Conservation (phyloP, 2,329 filamentous ascomycete species). For the Pseudonectria buxi region DNA sequence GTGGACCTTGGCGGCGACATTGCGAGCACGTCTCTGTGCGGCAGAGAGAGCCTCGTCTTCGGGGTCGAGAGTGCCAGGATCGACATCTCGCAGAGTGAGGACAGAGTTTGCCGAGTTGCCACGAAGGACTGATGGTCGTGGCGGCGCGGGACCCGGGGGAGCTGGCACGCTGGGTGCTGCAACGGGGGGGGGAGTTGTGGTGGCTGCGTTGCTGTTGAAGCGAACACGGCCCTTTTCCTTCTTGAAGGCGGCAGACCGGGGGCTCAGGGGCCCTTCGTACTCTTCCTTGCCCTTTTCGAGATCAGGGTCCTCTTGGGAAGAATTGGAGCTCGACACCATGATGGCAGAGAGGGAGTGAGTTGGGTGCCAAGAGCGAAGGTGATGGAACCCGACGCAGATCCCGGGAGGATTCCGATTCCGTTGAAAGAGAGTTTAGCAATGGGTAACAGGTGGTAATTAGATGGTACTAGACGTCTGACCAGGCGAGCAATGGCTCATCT, state of each 20-base stretch:
- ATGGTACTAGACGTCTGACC: too few species aligned
- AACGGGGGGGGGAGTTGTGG: constrained; percentile 20
- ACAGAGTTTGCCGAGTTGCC: constrained; percentile 35
- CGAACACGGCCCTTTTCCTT: constrained; percentile 42
- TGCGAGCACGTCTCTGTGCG: constrained; percentile 36
- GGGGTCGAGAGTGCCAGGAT: constrained; percentile 20
- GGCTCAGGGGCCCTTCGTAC: constrained; percentile 8
- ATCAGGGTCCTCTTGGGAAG: constrained; percentile 16
- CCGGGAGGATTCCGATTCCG: too few species aligned
- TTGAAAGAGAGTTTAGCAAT: too few species aligned
- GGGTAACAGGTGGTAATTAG: too few species aligned
- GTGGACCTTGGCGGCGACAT: constrained; percentile 34
- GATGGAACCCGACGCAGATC: too few species aligned
- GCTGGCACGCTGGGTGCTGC: constrained; percentile 10
- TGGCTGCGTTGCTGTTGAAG: constrained; percentile 40
- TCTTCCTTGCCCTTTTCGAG: constrained; percentile 7
- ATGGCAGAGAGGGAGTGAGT: too few species aligned
- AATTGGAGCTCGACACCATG: constrained; percentile 4
- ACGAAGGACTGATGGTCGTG: constrained; percentile 37
- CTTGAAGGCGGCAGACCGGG: constrained; percentile 11
- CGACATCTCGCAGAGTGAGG: constrained; percentile 18
- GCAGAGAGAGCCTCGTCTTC: constrained; percentile 24
- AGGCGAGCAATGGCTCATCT: too few species aligned
- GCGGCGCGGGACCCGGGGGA: constrained; percentile 16
- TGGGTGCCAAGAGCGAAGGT: too few species aligned